Conservation (phyloP, 1,284 basidiomycete species). For the Rhizopogon hawkerae region DNA sequence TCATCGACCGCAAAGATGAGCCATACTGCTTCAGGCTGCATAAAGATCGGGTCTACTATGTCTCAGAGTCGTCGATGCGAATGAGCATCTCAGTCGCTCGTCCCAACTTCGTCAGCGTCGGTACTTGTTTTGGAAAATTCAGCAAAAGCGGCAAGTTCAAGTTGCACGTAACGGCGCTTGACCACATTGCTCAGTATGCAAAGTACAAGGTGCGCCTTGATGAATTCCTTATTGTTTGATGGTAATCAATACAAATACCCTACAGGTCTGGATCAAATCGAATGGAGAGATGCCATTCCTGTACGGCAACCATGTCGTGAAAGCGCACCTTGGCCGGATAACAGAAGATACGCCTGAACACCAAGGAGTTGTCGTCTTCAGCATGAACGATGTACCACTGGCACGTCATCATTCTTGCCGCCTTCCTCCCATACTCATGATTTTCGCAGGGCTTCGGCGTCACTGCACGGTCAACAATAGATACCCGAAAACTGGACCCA, state of each 20-base stretch:
- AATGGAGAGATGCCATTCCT: conserved; percentile 99
- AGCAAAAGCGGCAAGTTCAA: conserved; percentile 98
- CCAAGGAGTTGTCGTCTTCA: conserved; percentile 95
- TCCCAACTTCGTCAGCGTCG: conserved; percentile 87
- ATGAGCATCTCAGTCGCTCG: conserved; percentile 88
- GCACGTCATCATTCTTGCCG: conserved; percentile 37
- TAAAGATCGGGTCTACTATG: conserved; percentile 89
- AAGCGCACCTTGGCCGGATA: conserved; percentile 97
- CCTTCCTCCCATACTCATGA: conserved; percentile 9
- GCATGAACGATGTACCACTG: conserved; percentile 89
- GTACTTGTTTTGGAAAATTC: conserved; percentile 98
- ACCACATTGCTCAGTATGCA: conserved; percentile 92
- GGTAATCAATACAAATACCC: not conserved
- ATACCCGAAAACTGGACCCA: conserved; percentile 97
- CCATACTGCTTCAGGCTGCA: conserved; percentile 88
- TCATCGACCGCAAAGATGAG: conserved; percentile 81
- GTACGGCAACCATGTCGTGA: conserved; percentile 98
- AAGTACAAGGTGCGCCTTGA: conserved; percentile 80
- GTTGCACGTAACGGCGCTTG: conserved; percentile 89
- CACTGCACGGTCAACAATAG: conserved; percentile 90
- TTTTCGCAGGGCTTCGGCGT: conserved; percentile 86
- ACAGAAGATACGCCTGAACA: conserved; percentile 99
- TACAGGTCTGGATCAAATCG: conserved; percentile 96
- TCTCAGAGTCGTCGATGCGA: conserved; percentile 89
- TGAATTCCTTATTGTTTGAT: not conserved